These are phyloP conservation scores for Camellia granthamiana DNA, from an alignment of 148 eudicot genomes.

Conservation along the genomic window DNA sequence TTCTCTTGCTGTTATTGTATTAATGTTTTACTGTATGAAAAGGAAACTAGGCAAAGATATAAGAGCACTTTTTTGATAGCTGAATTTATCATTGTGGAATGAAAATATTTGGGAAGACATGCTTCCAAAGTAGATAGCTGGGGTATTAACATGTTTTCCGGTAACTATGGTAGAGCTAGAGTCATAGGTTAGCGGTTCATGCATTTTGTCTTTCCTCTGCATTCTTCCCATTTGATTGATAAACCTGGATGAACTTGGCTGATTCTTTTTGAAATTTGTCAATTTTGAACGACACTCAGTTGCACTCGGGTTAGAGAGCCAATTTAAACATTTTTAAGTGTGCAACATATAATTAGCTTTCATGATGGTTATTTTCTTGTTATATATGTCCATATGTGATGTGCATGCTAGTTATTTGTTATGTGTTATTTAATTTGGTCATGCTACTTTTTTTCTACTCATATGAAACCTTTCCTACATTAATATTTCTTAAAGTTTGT, in stretches of 20 bases:
- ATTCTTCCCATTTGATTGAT: conserved; percentile 5
- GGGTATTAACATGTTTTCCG: no score
- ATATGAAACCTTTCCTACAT: not conserved
- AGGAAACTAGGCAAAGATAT: no score
- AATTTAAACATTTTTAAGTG: not conserved
- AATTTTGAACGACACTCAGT: not conserved
- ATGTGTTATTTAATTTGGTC: not conserved
- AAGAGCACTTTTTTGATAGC: no score
- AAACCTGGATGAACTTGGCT: not conserved
- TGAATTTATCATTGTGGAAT: no score
- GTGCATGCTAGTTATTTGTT: not conserved
- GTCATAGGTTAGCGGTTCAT: not conserved
- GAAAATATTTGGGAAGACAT: no score
- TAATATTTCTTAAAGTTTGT: not conserved
- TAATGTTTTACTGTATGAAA: no score
- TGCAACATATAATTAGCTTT: not conserved
- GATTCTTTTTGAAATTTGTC: not conserved
- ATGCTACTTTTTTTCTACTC: not conserved
- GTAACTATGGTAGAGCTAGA: no score
- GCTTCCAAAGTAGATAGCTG: no score
- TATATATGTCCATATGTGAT: not conserved
- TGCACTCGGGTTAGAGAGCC: not conserved
- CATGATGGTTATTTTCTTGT: not conserved
- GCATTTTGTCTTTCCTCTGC: not conserved
- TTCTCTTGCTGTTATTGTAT: no score